Evolutionary conservation across 805 yeast genomes (phyloP).

Genomic region (Candida golubevii): DNA sequence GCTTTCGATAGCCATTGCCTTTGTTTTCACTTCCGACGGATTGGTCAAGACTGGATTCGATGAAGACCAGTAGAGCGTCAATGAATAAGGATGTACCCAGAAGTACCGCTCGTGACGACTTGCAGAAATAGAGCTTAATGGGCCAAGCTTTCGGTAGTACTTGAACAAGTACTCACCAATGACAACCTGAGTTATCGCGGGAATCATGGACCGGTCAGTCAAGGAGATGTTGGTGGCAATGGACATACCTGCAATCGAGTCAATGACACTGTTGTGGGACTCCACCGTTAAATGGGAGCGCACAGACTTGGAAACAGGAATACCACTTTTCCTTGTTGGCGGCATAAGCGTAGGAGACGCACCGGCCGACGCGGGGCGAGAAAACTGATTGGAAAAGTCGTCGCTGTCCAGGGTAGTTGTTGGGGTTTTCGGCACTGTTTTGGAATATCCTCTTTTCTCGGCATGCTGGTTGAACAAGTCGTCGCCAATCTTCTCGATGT

Average conservation of each 20-base stretch:
- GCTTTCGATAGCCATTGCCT: constrained; percentile 73
- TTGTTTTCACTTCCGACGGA: constrained; percentile 61
- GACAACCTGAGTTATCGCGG: constrained; percentile 86
- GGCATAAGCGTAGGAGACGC: constrained; percentile 4
- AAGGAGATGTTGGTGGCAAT: constrained; percentile 61
- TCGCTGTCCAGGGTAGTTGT: constrained; percentile 19
- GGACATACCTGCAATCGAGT: constrained; percentile 36
- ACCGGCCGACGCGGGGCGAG: constrained; percentile 18
- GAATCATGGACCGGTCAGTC: constrained; percentile 68
- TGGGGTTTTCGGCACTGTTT: constrained; percentile 20
- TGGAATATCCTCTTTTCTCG: constrained; percentile 44
- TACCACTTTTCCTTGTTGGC: neutral
- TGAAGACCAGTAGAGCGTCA: constrained; percentile 86
- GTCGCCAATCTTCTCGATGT: constrained; percentile 43
- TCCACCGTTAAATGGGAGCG: constrained; percentile 29
- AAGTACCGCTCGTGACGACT: constrained; percentile 86
- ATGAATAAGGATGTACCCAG: constrained; percentile 94
- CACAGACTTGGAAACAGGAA: constrained; percentile 18
- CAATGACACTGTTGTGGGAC: constrained; percentile 24
- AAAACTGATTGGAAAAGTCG: constrained; percentile 21
- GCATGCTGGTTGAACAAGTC: constrained; percentile 45
- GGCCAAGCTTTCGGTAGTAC: constrained; percentile 74
- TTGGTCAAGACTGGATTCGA: constrained; percentile 72
- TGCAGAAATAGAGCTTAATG: constrained; percentile 69
- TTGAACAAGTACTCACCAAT: constrained; percentile 89